Base-by-base conservation (phyloP, 768 basidiomycete genomes). In the Pleurotus platypus region DNA sequence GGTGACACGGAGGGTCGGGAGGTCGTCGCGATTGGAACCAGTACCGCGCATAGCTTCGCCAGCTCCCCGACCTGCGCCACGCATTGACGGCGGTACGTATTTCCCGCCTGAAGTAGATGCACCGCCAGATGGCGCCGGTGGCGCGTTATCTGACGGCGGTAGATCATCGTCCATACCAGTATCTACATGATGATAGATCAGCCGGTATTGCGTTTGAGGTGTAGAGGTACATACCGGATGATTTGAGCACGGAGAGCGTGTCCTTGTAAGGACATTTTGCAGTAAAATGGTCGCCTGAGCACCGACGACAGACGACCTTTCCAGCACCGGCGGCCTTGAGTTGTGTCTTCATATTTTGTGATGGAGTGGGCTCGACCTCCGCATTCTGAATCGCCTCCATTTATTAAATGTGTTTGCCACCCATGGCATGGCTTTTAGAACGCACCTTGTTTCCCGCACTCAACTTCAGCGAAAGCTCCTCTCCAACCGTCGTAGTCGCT, bases 261-360 rank as follows among this genome's bases (percentile, higher is more conserved):
- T 98, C 94, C 74, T 94, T 97, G 82, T 94, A 95, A 5, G 97
- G 97, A 81, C 97, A 98, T 72, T 95, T 94, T 61, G 94, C 90
- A 12, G 97, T 99, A 73, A 95, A 98, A 76, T 98, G 97, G 61
- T 90, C 90, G 53, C 96, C 97, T 69, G 96, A 92, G 77, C 97
- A 98, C 56, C 97, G 75, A 61, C 97, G 83, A 80, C 97, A 99
- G 45, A 80, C 73, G 61, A 99, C 91, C 68, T 94, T 94, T 67
- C 93, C 93, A 18, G 85, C 86, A 59, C 92, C 93, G 1, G 86
- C 83, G 55, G 84, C 84, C 13, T 80, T 81, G 51, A 90, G 81
- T 59, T 83, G 84, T 9, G 69, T 72, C 71, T 92, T 92, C 62
- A 86, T 68, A 46, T 75, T 69, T 57, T 89, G 84, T 64, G 89